Percentiles rank a stretch among this genome's conserved stretches.
These are phyloP conservation scores for Eutypella sp. DNA, from an alignment of 2,329 filamentous ascomycete species.

Conservation along the genomic window DNA sequence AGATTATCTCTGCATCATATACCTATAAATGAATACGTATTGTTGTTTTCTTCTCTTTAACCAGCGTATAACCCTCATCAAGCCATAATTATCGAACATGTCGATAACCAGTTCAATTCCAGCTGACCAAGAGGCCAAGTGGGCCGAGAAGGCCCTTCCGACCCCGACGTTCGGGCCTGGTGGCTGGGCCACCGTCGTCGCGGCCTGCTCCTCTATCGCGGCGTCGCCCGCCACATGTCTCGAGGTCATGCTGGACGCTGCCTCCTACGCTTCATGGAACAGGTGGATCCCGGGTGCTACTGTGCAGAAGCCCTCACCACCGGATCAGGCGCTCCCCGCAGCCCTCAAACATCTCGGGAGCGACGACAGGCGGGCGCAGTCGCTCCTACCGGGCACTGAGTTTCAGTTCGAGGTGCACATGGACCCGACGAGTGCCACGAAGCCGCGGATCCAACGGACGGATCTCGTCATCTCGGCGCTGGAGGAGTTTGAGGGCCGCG, in stretches of 20 bases:
- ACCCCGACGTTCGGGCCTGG: conserved; percentile 27
- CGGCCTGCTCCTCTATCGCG: conserved; percentile 26
- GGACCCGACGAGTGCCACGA: conserved; percentile 16
- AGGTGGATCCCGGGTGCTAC: conserved; percentile 25
- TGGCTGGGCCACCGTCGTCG: conserved; percentile 23
- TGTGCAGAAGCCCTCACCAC: conserved; percentile 14
- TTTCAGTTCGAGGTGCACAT: conserved; percentile 32
- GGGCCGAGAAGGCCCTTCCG: conserved; percentile 15
- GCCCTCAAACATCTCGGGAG: conserved; percentile 12
- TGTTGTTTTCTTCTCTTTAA: no score
- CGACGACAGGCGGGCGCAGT: conserved; percentile 6
- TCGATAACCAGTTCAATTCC: no score
- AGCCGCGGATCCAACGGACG: conserved; percentile 6
- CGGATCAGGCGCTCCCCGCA: conserved; percentile 7
- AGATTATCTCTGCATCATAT: no score
- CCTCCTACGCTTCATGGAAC: conserved; percentile 32
- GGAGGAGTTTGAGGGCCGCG: conserved; percentile 25
- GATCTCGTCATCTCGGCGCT: conserved; percentile 26
- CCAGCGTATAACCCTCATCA: no score
- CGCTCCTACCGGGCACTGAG: conserved; percentile 19
- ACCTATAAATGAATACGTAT: no score
- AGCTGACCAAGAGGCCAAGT: conserved; percentile 10
- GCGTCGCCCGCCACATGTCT: conserved; percentile 27
- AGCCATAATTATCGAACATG: conserved; percentile 2
- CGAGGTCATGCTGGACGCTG: conserved; percentile 24